Evolutionary conservation across 345 rosid species (phyloP).

Genomic region (Moricandia arvensis): DNA sequence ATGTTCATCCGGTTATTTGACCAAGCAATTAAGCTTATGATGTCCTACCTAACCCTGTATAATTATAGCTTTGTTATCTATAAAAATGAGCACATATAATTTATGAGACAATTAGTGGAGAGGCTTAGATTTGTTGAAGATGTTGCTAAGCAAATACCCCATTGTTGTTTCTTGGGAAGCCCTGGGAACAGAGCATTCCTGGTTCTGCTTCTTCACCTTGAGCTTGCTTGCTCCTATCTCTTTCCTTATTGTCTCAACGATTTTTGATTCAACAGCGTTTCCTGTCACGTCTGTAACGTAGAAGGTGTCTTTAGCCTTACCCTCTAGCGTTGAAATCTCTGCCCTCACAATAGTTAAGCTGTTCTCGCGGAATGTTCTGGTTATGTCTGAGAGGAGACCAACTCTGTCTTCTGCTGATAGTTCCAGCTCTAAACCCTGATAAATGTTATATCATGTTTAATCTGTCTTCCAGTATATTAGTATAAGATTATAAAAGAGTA

Average conservation of each 20-base stretch:
- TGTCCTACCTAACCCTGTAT: not conserved
- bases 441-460: not conserved
- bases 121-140: constrained; percentile 14
- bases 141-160: constrained; percentile 20
- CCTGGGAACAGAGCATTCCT: constrained; percentile 28
- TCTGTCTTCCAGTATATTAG: not conserved
- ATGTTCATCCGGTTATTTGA: not conserved
- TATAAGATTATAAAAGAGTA: not conserved
- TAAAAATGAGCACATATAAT: not conserved
- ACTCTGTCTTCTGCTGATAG: constrained; percentile 74
- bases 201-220: constrained; percentile 53
- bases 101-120: constrained; percentile 7
- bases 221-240: constrained; percentile 73
- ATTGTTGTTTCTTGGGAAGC: constrained; percentile 43
- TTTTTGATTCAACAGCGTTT: constrained; percentile 59
- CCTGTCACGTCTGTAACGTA: constrained; percentile 84
- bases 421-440: constrained; percentile 83
- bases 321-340: constrained; percentile 80
- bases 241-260: constrained; percentile 72
- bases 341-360: constrained; percentile 83
- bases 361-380: constrained; percentile 91
- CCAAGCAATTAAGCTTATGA: not conserved
- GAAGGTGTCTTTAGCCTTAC: constrained; percentile 76
- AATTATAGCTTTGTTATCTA: not conserved
- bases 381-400: constrained; percentile 87